phyloP scores from a whole-genome alignment of 208 protist genomes.

The Leishmania lainsoni region DNA sequence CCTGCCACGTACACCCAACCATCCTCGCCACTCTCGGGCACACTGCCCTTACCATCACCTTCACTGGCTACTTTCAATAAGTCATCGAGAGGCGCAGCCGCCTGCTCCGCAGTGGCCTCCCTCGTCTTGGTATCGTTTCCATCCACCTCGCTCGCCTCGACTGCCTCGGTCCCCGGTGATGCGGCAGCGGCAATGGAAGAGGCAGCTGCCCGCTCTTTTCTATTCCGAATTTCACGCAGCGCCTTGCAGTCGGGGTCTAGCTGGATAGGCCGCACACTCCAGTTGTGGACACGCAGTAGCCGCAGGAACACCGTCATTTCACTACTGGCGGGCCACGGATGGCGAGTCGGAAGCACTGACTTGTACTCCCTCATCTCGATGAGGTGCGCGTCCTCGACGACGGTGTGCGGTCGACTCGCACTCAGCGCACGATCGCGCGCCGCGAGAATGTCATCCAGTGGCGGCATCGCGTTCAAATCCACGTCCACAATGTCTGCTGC shows the following conservation, averaged over 20 bases:
- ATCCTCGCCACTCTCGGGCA: constrained; percentile 47
- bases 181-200: background rate
- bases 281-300: constrained; percentile 81
- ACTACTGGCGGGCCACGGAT: constrained; percentile 29
- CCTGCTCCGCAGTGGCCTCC: background rate
- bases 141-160: background rate
- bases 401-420: constrained; percentile 42
- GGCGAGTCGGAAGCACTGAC: constrained; percentile 29
- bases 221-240: constrained; percentile 40
- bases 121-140: background rate
- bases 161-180: background rate
- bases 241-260: constrained; percentile 40
- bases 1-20: constrained; percentile 73
- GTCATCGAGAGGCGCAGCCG: background rate
- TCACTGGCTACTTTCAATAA: constrained; percentile 2
- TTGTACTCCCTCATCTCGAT: constrained; percentile 59
- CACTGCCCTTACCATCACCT: background rate
- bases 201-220: constrained; percentile 14
- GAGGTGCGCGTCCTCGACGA: constrained; percentile 62
- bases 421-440: constrained; percentile 43
- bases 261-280: constrained; percentile 44
- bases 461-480: constrained; percentile 63
- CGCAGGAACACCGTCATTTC: constrained; percentile 85
- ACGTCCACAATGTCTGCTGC: constrained; percentile 61
- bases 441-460: constrained; percentile 58